Conservation (phyloP, 2,329 filamentous ascomycete genomes). For the Colletotrichum orchidophilum region DNA sequence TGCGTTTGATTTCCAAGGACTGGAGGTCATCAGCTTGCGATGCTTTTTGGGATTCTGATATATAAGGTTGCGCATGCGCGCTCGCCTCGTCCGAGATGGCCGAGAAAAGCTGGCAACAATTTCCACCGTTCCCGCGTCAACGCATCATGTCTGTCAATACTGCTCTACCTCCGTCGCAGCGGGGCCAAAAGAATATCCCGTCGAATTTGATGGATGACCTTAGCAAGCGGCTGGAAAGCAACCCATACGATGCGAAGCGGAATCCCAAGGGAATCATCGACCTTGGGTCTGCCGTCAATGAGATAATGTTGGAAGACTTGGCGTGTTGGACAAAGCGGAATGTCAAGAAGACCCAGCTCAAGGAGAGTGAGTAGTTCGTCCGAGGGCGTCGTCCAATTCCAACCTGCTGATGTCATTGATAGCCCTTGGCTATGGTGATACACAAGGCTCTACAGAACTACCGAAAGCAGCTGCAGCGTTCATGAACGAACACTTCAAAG, state of each 20-base stretch:
- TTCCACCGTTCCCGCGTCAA: not conserved
- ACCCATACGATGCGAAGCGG: not conserved
- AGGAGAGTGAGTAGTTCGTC: not conserved
- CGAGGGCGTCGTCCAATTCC: no score
- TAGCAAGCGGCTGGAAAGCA: not conserved
- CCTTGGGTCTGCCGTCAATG: slow-evolving; percentile 16
- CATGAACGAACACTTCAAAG: slow-evolving; percentile 19
- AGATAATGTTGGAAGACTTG: slow-evolving; percentile 20
- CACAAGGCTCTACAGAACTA: not conserved
- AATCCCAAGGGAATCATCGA: slow-evolving; percentile 22
- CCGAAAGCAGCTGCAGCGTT: slow-evolving; percentile 1
- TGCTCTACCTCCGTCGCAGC: not conserved
- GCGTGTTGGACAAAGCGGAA: slow-evolving; percentile 7
- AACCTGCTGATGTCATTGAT: not conserved
- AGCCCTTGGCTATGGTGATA: slow-evolving; percentile 3
- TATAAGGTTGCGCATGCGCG: no score
- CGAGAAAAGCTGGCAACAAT: not conserved
- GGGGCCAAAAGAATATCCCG: not conserved
- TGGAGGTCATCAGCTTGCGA: not conserved
- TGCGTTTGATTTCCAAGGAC: not conserved
- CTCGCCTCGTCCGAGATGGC: not conserved
- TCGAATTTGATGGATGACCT: not conserved
- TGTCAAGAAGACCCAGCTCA: slow-evolving; percentile 5
- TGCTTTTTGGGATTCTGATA: not conserved
- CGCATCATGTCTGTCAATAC: not conserved